Evolutionary conservation across 2,329 filamentous ascomycete genomes (phyloP), one percentile per base, ranked within the genome.

Genomic region (Pyrenochaeta sp.): DNA sequence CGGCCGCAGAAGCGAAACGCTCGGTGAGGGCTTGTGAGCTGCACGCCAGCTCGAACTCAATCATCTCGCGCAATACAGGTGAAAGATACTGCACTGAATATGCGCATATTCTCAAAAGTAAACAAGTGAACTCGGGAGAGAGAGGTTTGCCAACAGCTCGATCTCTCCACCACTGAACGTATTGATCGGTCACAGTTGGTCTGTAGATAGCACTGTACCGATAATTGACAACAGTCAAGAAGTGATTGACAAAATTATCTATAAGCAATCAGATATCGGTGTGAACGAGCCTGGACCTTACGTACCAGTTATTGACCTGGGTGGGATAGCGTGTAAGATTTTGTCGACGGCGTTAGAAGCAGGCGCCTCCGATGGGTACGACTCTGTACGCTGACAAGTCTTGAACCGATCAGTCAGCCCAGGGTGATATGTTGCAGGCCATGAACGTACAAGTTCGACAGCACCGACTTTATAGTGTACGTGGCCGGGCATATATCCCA

Each of bases 231-330:
- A 77, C 75, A 45, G 69, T 72, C 7, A 84, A 71, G 59, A 80
- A 84, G 59, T 82, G 77, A 45, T 83, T 80, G 1, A 84, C 74
- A 15, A 84, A 72, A 2, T 77, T 72, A 56, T 84, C 82, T 82
- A 48, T 5, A 10, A 5, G 19, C 8, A 0, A 36, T 72, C 27
- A 67, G 60, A 32, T 42, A 15, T 12, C 12, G 32, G 3, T 36
- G 32, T 3, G 32, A 36, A 36, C 3, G 32, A 36, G 7, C 32
- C 32, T 10, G 2, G 10, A 3, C 15, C 7, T 22, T 22, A 43
- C 57, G 28, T 61, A 72, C 72, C 72, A 24, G 72, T 74, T 28
- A 75, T 68, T 9, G 72, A 73, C 40, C 72, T 60, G 58, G 64
- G 77, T 2, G 74, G 73, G n/a, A 77, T 59, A 15, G 61, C 61